phyloP scores from a whole-genome alignment of 805 yeast genomes.

The Myxozyma nipponensis region DNA sequence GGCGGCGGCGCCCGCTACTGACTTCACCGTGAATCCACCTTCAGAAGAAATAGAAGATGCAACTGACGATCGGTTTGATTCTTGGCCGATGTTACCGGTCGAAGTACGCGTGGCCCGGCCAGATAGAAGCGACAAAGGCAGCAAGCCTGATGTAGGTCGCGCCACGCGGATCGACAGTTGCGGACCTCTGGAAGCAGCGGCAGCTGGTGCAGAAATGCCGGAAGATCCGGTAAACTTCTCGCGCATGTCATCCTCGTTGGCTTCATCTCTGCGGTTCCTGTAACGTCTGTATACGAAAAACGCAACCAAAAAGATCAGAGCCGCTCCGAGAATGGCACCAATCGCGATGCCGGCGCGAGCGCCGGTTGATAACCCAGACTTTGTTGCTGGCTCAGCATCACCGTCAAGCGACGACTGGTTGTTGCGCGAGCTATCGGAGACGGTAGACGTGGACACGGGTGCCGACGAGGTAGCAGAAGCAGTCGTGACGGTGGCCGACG shows the following conservation, averaged over 20 bases:
- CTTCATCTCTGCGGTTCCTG: conserved; percentile 5
- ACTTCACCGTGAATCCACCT: background rate
- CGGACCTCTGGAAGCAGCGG: conserved; percentile 16
- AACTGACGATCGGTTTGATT: conserved; percentile 1
- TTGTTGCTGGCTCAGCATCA: background rate
- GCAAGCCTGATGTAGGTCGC: conserved; percentile 21
- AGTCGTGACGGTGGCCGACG: conserved; percentile 1
- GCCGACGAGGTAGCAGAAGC: background rate
- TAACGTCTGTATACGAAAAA: conserved; percentile 19
- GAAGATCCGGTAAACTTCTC: conserved; percentile 4
- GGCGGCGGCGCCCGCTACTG: no score
- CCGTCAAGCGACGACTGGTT: conserved; percentile 93
- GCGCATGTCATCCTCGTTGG: conserved; percentile 1
- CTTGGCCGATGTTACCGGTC: conserved; percentile 11
- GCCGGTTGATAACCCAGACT: conserved; percentile 19
- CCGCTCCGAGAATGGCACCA: conserved; percentile 20
- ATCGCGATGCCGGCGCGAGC: conserved; percentile 26
- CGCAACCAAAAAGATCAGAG: conserved; percentile 10
- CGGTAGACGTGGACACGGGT: background rate
- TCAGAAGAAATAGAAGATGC: conserved; percentile 3
- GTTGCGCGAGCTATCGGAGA: conserved; percentile 86
- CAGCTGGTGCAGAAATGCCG: background rate
- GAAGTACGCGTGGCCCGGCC: conserved; percentile 23
- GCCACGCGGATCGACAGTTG: conserved; percentile 26
- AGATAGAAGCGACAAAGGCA: conserved; percentile 25